Evolutionary conservation across 306 rosid species (phyloP).

Genomic region (Chamaecrista fasciculata): DNA sequence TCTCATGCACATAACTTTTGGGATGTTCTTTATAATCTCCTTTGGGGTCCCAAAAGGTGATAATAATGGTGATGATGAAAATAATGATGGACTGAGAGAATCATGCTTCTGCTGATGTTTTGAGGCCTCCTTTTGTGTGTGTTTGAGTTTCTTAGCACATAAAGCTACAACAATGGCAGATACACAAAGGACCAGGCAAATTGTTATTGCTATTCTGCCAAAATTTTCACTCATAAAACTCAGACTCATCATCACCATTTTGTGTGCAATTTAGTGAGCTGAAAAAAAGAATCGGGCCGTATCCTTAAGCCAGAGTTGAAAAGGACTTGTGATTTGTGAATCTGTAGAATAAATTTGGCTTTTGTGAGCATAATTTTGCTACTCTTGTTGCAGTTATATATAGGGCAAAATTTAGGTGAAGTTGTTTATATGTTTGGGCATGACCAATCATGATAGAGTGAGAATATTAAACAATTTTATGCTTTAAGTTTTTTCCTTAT

Average conservation of each 20-base stretch:
- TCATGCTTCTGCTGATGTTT: not conserved
- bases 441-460: too few relatives aligned
- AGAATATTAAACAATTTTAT: too few relatives aligned
- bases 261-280: too few relatives aligned
- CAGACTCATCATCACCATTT: slow-evolving; percentile 17
- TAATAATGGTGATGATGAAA: not conserved
- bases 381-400: not conserved
- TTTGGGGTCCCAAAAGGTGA: slow-evolving; percentile 10
- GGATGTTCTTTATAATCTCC: slow-evolving; percentile 19
- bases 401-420: too few relatives aligned
- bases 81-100: not conserved
- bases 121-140: not conserved
- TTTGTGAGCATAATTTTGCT: not conserved
- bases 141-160: slow-evolving; percentile 19
- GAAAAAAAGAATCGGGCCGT: too few relatives aligned
- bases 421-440: too few relatives aligned
- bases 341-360: too few relatives aligned
- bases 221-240: not conserved
- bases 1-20: not conserved
- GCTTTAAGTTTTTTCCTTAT: too few relatives aligned
- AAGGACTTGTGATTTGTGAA: not conserved
- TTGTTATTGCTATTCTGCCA: not conserved
- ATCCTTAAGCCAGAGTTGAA: not conserved
- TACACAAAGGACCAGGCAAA: slow-evolving; percentile 20
- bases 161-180: slow-evolving; percentile 24